Conservation (phyloP, 140 eudicot species). For the Ambrosia hybrid region DNA sequence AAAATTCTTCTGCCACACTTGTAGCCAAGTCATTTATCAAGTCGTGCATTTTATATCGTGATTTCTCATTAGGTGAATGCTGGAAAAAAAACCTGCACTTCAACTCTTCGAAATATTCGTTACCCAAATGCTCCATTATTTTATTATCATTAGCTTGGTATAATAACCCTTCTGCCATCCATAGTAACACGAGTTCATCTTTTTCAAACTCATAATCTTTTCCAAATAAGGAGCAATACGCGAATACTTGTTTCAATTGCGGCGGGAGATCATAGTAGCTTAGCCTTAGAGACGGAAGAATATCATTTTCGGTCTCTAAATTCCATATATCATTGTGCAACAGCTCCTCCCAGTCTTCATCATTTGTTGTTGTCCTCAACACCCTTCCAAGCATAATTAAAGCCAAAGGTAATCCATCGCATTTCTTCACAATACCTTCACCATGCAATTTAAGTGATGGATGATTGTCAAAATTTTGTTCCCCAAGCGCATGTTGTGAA, state of each 20-base stretch:
- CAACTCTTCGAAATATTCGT: conserved; percentile 34
- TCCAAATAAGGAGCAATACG: conserved; percentile 40
- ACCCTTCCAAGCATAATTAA: conserved; percentile 30
- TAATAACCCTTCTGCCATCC: conserved; percentile 58
- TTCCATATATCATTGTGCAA: background rate
- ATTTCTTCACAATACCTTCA: conserved; percentile 26
- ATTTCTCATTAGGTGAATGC: background rate
- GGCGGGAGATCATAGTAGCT: conserved; percentile 32
- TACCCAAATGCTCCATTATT: conserved; percentile 34
- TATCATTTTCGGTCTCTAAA: background rate
- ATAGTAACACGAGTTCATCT: conserved; percentile 33
- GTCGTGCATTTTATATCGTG: conserved; percentile 37
- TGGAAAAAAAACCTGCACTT: conserved; percentile 45
- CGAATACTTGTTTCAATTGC: conserved; percentile 33
- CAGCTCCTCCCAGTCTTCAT: conserved; percentile 10
- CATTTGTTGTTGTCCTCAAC: conserved; percentile 1
- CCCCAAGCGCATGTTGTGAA: conserved; percentile 26
- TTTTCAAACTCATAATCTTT: conserved; percentile 34
- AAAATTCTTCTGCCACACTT: conserved; percentile 34
- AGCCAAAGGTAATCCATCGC: conserved; percentile 39
- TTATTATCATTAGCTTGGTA: background rate
- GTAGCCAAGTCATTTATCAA: conserved; percentile 37
- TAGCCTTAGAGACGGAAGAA: conserved; percentile 4
- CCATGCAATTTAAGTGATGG: conserved; percentile 24
- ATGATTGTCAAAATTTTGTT: background rate